Evolutionary conservation across 2,329 filamentous ascomycete genomes (phyloP), one percentile per base, ranked within the genome.

Genomic region (Lecanoromycetidae sp.): DNA sequence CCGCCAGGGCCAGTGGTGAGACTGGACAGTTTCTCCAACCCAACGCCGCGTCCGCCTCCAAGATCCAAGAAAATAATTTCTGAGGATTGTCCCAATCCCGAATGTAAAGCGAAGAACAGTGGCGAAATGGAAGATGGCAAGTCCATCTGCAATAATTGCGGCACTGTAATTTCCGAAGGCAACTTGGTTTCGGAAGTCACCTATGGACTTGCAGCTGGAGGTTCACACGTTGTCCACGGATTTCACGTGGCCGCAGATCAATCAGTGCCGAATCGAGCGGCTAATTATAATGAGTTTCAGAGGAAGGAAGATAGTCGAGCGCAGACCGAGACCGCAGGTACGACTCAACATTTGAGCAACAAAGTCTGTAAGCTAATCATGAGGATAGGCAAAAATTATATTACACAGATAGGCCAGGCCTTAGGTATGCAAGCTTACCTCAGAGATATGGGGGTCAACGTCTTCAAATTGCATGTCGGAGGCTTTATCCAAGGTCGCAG

Each of bases 121-220:
- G 62, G 68, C 33, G 64, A 67, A 48, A 65, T 69, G 56, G 67
- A 70, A 57, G 67, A 69, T 48, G 66, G 66, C 13, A 61, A 69
- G 51, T 67, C 69, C 53, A 71, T 85, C 55, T 96, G 91, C 66
- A 77, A 80, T 52, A 82, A 78, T 38, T 96, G 91, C 64, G 90
- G 87, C 73, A 81, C 79, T 51, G 79, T 94, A 55, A 77, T 90
- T 47, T 82, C 84, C 56, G 84, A 93, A 60, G 81, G 79, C 61
- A 87, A 93, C 59, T 94, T 96, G 53, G 88, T 95, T 49, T 78
- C 87, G 40, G 91, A 98, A 63, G 78, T 96, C 52, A 82, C 82
- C 19, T 98, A 96, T 60, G 87, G 87, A 54, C 90, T 98, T 68
- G 83, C 79, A 23, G 79, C 85, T 0, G 80, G 79, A 27, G 91